Evolutionary conservation across 208 protist species (phyloP), one percentile per base, ranked within the genome.

Genomic region (Naegleria fowleri): DNA sequence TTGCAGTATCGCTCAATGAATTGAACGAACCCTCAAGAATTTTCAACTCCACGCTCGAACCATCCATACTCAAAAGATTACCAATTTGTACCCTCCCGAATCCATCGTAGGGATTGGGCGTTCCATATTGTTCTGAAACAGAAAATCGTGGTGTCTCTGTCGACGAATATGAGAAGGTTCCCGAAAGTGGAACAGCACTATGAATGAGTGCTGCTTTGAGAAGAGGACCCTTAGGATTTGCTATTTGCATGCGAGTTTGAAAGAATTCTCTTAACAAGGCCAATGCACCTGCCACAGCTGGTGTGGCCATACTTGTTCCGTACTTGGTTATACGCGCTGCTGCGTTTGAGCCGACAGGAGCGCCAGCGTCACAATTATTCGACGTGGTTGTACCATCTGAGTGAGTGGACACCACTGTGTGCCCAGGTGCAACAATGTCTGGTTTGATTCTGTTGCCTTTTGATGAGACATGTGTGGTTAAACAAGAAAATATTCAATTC

Each of bases 261-360:
- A 90, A 86, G 67, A 90, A 91, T 39, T 91, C 43, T 55, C 90
- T 13, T 19, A 91, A 6, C 33, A 91, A 59, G 16, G 76, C 55
- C 19, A 79, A 6, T 19, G 41, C 0, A 40, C 90, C 90, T 25
- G 19, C 83, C 0, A n/a, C 41, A 5, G n/a, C 16, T n/a, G 90
- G 90, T 25, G 90, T 51, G 15, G 41, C 11, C 39, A 67, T 58
- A 36, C 25, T 40, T n/a, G 90, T 88, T 55, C 85, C 85, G 1
- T 38, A 29, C 41, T 43, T 88, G 2, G 41, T 88, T 11, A 88
- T 39, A 7, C 51, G 19, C 0, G 41, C 43, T 59, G 85, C 85
- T 39, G 7, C 1, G 13, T 88, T 88, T 25, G 29, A 16, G 19
- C 5, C 9, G 0, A 0, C 0, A 11, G 85, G 85, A 13, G 41